Conservation (phyloP, 305 asterid genomes). For the Nicotiana rustica region DNA sequence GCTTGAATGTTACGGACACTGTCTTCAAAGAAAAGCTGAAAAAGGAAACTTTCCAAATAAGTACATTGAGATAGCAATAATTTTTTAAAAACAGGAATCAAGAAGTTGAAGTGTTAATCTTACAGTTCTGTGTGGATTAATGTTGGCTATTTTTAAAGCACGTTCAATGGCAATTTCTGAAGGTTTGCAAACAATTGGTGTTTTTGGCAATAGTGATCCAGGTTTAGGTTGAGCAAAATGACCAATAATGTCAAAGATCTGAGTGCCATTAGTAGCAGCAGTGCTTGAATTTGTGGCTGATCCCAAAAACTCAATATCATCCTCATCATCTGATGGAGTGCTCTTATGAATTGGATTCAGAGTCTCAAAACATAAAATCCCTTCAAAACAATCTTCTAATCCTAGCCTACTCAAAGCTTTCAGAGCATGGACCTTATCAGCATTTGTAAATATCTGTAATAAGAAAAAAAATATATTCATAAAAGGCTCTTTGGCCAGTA, state of each 20-base stretch:
- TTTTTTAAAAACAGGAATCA: background rate
- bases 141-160: conserved; percentile 79
- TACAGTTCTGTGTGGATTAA: conserved; percentile 86
- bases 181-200: conserved; percentile 91
- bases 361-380: conserved; percentile 94
- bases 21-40: conserved; percentile 92
- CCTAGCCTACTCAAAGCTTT: conserved; percentile 74
- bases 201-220: conserved; percentile 63
- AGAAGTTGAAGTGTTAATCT: conserved; percentile 22
- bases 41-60: conserved; percentile 8
- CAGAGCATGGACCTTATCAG: conserved; percentile 79
- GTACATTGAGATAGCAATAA: background rate
- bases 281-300: conserved; percentile 39
- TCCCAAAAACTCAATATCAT: conserved; percentile 69
- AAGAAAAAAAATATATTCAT: background rate
- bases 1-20: conserved; percentile 80
- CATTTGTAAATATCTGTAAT: conserved; percentile 93
- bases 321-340: conserved; percentile 83
- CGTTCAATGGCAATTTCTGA: conserved; percentile 74
- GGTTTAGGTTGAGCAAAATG: conserved; percentile 70
- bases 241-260: conserved; percentile 75
- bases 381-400: conserved; percentile 89
- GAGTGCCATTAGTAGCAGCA: conserved; percentile 35
- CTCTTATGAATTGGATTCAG: conserved; percentile 73
- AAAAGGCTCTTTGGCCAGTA: background rate